A percentile compares a stretch with the other conserved stretches of the same genome.
These are phyloP conservation scores for Sphaceloma murrayae DNA, from an alignment of 2,329 filamentous ascomycete species.

Conservation along the genomic window DNA sequence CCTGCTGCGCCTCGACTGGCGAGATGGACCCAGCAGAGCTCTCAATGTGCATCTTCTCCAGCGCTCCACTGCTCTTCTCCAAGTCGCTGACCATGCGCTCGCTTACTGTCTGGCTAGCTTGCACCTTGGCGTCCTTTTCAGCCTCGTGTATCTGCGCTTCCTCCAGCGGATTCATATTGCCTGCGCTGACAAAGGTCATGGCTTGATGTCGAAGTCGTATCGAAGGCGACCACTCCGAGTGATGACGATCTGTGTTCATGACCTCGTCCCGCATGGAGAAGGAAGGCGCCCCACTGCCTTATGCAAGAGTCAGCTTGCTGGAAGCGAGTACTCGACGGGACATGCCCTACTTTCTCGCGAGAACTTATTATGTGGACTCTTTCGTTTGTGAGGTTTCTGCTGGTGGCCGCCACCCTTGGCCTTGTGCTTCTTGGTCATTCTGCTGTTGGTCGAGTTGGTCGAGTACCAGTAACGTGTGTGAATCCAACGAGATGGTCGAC, in stretches of 20 bases:
- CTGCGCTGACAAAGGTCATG: conserved; percentile 54
- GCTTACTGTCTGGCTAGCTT: conserved; percentile 17
- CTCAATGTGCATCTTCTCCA: conserved; percentile 27
- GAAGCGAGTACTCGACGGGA: background rate
- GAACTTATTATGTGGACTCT: conserved; percentile 15
- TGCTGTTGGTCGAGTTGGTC: background rate
- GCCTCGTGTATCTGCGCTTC: conserved; percentile 27
- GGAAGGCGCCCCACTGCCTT: conserved; percentile 13
- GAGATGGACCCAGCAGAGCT: conserved; percentile 17
- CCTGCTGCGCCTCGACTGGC: too few species aligned
- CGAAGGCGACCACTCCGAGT: conserved; percentile 38
- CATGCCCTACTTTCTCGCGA: conserved; percentile 18
- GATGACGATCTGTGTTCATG: conserved; percentile 45
- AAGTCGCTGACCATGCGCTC: conserved; percentile 24
- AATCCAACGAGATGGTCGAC: too few species aligned
- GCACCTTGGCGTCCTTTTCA: conserved; percentile 22
- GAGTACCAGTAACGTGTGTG: too few species aligned
- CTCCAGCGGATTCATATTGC: conserved; percentile 33
- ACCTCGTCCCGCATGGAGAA: conserved; percentile 50
- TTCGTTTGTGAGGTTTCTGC: conserved; percentile 19
- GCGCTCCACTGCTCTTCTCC: conserved; percentile 24
- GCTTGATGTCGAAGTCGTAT: conserved; percentile 46
- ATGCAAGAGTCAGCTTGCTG: background rate
- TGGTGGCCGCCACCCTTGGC: conserved; percentile 20
- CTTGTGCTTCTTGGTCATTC: conserved; percentile 22